Evolutionary conservation across 495 filamentous ascomycete species (phyloP).

Genomic region (Penicillium ochrochloron): DNA sequence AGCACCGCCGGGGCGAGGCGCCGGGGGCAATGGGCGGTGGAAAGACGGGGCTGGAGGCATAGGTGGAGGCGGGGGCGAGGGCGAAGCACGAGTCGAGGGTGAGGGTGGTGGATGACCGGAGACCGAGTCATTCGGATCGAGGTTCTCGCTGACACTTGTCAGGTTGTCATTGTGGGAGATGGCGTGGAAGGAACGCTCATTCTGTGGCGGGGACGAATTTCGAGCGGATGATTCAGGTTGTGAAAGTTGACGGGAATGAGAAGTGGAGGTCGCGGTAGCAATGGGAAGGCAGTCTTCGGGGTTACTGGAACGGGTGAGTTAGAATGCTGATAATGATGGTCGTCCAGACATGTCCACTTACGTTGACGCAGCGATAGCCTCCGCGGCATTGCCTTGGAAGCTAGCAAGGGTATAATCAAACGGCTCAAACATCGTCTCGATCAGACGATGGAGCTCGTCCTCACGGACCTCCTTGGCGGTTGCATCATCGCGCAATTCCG

Average conservation of each 20-base stretch:
- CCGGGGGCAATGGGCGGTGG: slow-evolving; percentile 42
- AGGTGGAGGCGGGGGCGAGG: slow-evolving; percentile 39
- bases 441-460: slow-evolving; percentile 91
- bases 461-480: slow-evolving; percentile 94
- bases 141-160: slow-evolving; percentile 35
- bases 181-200: slow-evolving; percentile 33
- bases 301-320: slow-evolving; percentile 31
- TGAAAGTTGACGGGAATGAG: slow-evolving; percentile 46
- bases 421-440: slow-evolving; percentile 91
- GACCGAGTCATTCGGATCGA: slow-evolving; percentile 37
- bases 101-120: slow-evolving; percentile 32
- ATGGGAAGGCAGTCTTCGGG: slow-evolving; percentile 48
- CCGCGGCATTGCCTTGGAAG: slow-evolving; percentile 55
- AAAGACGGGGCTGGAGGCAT: slow-evolving; percentile 42
- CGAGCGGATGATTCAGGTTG: slow-evolving; percentile 39
- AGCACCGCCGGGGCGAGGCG: slow-evolving; percentile 37
- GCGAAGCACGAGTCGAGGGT: slow-evolving; percentile 26
- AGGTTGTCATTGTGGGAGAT: slow-evolving; percentile 31
- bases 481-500: slow-evolving; percentile 88
- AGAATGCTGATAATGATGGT: not conserved
- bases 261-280: slow-evolving; percentile 31
- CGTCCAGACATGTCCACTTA: slow-evolving; percentile 23
- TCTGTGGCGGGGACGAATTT: slow-evolving; percentile 36
- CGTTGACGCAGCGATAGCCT: slow-evolving; percentile 45
- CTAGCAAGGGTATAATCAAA: slow-evolving; percentile 89